phyloP scores from a whole-genome alignment of 2,329 filamentous ascomycete genomes.

The Diaporthe sp. region DNA sequence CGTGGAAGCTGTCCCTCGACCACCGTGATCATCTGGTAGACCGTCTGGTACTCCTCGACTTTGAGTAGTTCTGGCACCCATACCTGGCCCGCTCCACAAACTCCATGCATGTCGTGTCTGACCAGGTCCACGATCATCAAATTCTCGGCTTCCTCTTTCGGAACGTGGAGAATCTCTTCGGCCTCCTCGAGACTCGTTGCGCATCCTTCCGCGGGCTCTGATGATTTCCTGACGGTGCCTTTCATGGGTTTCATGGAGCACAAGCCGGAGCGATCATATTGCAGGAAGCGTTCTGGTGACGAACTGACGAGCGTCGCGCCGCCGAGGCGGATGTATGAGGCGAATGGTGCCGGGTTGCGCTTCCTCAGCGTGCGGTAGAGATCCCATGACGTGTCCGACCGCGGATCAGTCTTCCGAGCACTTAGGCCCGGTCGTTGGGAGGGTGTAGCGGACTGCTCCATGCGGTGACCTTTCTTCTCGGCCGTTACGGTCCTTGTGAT shows the following conservation, averaged over 20 bases:
- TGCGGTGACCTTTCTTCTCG: slow-evolving; percentile 48
- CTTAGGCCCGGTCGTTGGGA: slow-evolving; percentile 39
- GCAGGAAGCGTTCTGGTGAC: slow-evolving; percentile 91
- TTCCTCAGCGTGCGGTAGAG: slow-evolving; percentile 79
- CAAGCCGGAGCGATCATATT: slow-evolving; percentile 63
- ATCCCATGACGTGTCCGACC: slow-evolving; percentile 68
- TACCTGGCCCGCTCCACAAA: slow-evolving; percentile 82
- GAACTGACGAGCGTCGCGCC: slow-evolving; percentile 81
- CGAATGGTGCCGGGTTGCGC: slow-evolving; percentile 86
- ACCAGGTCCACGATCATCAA: slow-evolving; percentile 98
- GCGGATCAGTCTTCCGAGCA: slow-evolving; percentile 30
- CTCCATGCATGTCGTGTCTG: slow-evolving; percentile 91
- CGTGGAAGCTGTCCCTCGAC: slow-evolving; percentile 77
- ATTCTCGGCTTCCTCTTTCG: slow-evolving; percentile 95
- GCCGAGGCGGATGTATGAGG: slow-evolving; percentile 82
- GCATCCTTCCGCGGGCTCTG: slow-evolving; percentile 57
- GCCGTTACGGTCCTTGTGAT: slow-evolving; percentile 57
- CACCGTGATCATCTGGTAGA: slow-evolving; percentile 92
- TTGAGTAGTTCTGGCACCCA: slow-evolving; percentile 83
- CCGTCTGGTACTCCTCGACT: slow-evolving; percentile 91
- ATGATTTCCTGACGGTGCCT: slow-evolving; percentile 88
- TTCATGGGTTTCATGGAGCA: slow-evolving; percentile 95
- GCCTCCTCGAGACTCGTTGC: slow-evolving; percentile 76
- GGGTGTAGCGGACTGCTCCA: slow-evolving; percentile 40
- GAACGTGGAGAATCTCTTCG: slow-evolving; percentile 78